Conservation (phyloP, 2,329 filamentous ascomycete genomes). For the Aureobasidium sp. region DNA sequence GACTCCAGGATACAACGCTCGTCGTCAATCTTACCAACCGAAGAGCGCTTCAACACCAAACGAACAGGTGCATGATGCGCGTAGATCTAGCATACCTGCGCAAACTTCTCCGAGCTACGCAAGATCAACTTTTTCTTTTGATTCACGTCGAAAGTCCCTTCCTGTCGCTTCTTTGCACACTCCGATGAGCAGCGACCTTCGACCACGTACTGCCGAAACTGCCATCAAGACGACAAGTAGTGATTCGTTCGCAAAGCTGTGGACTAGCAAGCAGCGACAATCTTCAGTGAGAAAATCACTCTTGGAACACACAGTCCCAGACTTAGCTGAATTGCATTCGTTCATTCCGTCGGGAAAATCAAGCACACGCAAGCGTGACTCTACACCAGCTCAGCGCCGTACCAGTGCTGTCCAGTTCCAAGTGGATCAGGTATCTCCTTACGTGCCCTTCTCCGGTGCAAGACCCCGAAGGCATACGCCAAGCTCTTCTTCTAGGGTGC, state of each 20-base stretch:
- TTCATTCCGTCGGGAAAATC: neutral
- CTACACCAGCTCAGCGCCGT: neutral
- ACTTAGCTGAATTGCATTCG: neutral
- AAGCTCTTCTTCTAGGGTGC: neutral
- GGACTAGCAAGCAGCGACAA: slow-evolving; percentile 17
- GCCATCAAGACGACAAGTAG: slow-evolving; percentile 21
- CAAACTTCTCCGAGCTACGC: slow-evolving; percentile 25
- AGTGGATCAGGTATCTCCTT: neutral
- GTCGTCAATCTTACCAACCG: neutral
- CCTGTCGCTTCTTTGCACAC: slow-evolving; percentile 20
- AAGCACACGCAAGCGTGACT: neutral
- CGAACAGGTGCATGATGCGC: neutral
- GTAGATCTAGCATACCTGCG: neutral
- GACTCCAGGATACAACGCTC: neutral
- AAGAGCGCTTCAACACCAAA: neutral
- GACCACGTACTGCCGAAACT: slow-evolving; percentile 27
- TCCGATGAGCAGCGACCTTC: slow-evolving; percentile 17
- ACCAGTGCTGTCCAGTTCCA: neutral
- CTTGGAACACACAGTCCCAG: neutral
- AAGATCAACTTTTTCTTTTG: slow-evolving; percentile 25
- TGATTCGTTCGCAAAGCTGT: slow-evolving; percentile 20
- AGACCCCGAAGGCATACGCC: slow-evolving; percentile 15
- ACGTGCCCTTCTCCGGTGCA: slow-evolving; percentile 2
- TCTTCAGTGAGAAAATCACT: slow-evolving; percentile 7
- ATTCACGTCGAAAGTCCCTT: slow-evolving; percentile 28